Base-by-base conservation (phyloP, 495 filamentous ascomycete species). In the Neurospora sp. region DNA sequence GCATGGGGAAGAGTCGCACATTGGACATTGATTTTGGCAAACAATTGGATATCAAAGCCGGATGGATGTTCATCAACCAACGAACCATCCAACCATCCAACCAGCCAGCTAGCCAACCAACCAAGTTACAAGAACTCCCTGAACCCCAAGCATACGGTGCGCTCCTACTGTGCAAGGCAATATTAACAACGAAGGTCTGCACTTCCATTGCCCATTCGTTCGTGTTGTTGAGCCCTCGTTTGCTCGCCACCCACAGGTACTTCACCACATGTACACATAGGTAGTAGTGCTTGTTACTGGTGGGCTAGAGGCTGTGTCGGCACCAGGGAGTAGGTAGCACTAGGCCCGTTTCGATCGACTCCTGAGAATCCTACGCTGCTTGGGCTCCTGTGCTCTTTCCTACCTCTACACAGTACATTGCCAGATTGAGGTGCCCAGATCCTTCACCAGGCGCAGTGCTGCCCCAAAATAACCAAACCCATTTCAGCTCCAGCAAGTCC, bases 321-420 rank as follows among this genome's bases (percentile, higher is more conserved):
- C 4, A 12, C 54, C 27, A 66, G 27, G 27, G 27, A 37, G 54
- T 66, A 66, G 54, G 54, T 35, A 35, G 27, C 54, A 72, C 79
- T 81, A 79, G 73, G 59, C 78, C 74, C 66, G 71, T 77, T 80
- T 78, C 40, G 77, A 75, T 59, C 73, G 42, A 70, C 74, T 80
- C 78, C 79, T 81, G 78, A 80, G 77, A 75, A 78, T 75, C 75
- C 75, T 71, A 69, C 72, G 54, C 54, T 66, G 54, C 27, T 62
- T 35, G 20, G 48, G 48, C 48, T 59, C 23, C 48, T 59, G 46
- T 54, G 46, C 48, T 59, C 48, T 20, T 54, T 54, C 46, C 20
- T 12, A n/a, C n/a, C n/a, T n/a, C n/a, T n/a, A 54, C 46, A 59
- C 48, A 59, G 11, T 14, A 23, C 46, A 54, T 54, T 35, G 35